Evolutionary conservation across 2,329 filamentous ascomycete species (phyloP).

Genomic region (Diaporthe velutina): DNA sequence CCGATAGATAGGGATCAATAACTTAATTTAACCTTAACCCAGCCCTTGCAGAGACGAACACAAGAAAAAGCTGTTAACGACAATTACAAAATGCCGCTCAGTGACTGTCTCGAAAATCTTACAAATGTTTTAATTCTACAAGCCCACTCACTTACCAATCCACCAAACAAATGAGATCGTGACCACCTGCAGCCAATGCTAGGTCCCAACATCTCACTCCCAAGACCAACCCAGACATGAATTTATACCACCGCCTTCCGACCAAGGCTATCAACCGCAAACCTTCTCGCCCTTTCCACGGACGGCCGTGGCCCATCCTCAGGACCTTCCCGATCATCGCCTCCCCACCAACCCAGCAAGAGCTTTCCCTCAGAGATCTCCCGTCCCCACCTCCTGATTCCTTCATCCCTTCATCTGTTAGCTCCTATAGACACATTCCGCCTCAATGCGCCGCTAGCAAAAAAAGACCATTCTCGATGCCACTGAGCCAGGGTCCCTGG

Average conservation of each 20-base stretch:
- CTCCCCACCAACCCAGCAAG: not conserved
- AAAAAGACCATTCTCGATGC: not conserved
- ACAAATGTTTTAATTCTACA: no score
- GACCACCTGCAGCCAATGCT: no score
- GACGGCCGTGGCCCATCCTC: not conserved
- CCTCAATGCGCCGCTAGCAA: not conserved
- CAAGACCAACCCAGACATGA: not conserved
- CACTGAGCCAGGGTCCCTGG: not conserved
- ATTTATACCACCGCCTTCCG: not conserved
- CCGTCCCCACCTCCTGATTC: not conserved
- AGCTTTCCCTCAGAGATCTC: not conserved
- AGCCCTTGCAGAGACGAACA: no score
- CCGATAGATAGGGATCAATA: no score
- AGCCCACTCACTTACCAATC: no score
- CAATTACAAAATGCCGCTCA: no score
- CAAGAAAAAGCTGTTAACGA: no score
- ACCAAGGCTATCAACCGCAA: not conserved
- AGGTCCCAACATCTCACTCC: not conserved
- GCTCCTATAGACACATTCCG: not conserved
- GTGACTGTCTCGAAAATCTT: no score
- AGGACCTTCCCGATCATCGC: not conserved
- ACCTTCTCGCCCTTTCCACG: not conserved
- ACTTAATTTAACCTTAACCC: no score
- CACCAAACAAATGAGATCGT: no score
- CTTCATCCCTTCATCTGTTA: not conserved